phyloP scores from a whole-genome alignment of 345 rosid genomes.

The Salix dunnii region DNA sequence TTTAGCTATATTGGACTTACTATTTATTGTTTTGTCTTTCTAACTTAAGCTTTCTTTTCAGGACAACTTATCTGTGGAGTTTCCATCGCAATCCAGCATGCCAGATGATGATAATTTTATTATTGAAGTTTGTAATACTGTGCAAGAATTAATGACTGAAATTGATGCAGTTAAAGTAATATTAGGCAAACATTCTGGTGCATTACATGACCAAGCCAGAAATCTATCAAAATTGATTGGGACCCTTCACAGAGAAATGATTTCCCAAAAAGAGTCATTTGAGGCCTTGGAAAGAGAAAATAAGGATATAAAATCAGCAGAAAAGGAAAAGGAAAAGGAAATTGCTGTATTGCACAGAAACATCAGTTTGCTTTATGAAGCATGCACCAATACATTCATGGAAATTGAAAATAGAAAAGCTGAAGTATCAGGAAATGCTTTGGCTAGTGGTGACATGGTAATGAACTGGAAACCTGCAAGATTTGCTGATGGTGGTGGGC shows the following conservation, averaged over 20 bases:
- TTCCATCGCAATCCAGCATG: conserved; percentile 36
- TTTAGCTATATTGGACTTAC: neutral
- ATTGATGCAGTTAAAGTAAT: conserved; percentile 43
- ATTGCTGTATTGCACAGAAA: conserved; percentile 43
- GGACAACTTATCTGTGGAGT: conserved; percentile 42
- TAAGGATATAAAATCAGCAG: conserved; percentile 36
- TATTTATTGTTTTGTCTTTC: conserved; percentile 12
- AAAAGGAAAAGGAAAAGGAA: conserved; percentile 52
- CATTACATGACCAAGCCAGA: conserved; percentile 49
- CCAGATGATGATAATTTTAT: conserved; percentile 38
- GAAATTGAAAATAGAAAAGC: conserved; percentile 68
- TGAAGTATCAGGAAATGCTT: conserved; percentile 34
- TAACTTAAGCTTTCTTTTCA: conserved; percentile 31
- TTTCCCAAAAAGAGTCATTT: conserved; percentile 35
- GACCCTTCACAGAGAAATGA: conserved; percentile 34
- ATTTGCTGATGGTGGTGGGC: conserved; percentile 18
- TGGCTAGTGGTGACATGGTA: conserved; percentile 19
- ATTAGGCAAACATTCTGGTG: conserved; percentile 43
- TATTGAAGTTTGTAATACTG: conserved; percentile 37
- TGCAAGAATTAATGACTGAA: conserved; percentile 52
- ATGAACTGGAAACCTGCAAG: conserved; percentile 31
- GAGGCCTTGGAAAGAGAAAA: conserved; percentile 45
- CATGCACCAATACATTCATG: conserved; percentile 48
- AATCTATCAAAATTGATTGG: conserved; percentile 40
- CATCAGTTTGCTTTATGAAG: conserved; percentile 60